phyloP scores from a whole-genome alignment of 1,284 basidiomycete genomes.

The Cryptococcus sp. region DNA sequence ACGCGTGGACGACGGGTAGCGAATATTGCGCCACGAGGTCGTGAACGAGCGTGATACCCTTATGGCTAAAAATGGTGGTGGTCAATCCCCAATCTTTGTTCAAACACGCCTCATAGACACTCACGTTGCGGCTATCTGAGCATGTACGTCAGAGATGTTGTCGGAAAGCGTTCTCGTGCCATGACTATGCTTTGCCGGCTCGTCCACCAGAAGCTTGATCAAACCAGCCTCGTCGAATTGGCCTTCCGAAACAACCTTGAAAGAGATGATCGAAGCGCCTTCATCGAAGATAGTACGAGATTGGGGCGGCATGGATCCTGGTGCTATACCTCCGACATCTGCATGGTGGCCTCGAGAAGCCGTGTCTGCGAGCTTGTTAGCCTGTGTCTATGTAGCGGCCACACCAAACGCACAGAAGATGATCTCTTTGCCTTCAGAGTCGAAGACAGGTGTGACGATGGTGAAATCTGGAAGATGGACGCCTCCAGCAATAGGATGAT shows the following conservation, averaged over 20 bases:
- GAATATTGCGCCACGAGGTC: slow-evolving; percentile 48
- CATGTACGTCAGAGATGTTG: slow-evolving; percentile 45
- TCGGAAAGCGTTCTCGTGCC: slow-evolving; percentile 13
- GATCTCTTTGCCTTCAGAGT: slow-evolving; percentile 33
- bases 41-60: slow-evolving; percentile 37
- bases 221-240: slow-evolving; percentile 62
- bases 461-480: slow-evolving; percentile 58
- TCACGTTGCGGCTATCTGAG: slow-evolving; percentile 40
- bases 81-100: neutral
- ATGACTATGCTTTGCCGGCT: slow-evolving; percentile 76
- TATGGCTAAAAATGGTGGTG: slow-evolving; percentile 18
- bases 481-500: slow-evolving; percentile 57
- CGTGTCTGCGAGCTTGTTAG: slow-evolving; percentile 9
- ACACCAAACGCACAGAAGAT: slow-evolving; percentile 31
- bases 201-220: slow-evolving; percentile 77
- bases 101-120: neutral
- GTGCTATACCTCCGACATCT: slow-evolving; percentile 36
- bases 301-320: slow-evolving; percentile 56
- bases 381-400: neutral
- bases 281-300: slow-evolving; percentile 55
- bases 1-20: slow-evolving; percentile 58
- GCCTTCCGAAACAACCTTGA: slow-evolving; percentile 59
- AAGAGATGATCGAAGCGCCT: slow-evolving; percentile 52
- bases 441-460: slow-evolving; percentile 44
- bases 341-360: slow-evolving; percentile 51